A percentile compares a stretch with the other conserved stretches of the same genome.
Evolutionary conservation across 139 green algal genomes (phyloP).

Genomic region (Volvox reticuliferus): DNA sequence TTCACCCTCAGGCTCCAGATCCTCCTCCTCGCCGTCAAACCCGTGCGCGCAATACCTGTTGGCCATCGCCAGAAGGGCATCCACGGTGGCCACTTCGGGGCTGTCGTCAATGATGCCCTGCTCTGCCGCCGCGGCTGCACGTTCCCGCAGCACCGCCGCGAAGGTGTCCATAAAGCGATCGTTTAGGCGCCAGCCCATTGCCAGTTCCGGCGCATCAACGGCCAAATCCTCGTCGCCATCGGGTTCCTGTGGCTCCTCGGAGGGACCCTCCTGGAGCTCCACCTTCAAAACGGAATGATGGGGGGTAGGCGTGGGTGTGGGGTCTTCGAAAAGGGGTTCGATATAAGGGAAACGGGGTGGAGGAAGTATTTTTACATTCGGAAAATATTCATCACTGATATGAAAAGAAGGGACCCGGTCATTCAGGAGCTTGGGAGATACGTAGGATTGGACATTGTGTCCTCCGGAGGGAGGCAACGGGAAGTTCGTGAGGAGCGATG

Average conservation of each 20-base stretch:
- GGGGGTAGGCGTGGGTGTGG: too few species aligned
- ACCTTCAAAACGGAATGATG: not conserved
- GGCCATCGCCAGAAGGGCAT: constrained; percentile 7
- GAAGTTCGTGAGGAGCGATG: too few species aligned
- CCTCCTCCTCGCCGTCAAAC: not conserved
- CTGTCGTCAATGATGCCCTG: not conserved
- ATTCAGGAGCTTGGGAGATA: too few species aligned
- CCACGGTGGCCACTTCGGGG: constrained; percentile 3
- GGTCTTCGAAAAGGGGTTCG: too few species aligned
- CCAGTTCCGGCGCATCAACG: not conserved
- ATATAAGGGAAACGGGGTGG: too few species aligned
- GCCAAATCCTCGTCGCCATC: not conserved
- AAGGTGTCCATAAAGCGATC: not conserved
- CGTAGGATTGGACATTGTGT: too few species aligned
- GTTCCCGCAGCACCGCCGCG: not conserved
- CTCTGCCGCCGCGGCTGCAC: not conserved
- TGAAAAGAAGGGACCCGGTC: too few species aligned
- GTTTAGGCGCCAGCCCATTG: not conserved
- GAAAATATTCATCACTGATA: too few species aligned
- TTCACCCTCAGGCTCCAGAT: not conserved
- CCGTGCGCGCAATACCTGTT: not conserved
- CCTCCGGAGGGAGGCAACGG: too few species aligned
- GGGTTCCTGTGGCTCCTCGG: not conserved
- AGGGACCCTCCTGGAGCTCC: not conserved
- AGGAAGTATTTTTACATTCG: too few species aligned